phyloP scores from a whole-genome alignment of 1,139 yeast species.

The Pichia sp. region DNA sequence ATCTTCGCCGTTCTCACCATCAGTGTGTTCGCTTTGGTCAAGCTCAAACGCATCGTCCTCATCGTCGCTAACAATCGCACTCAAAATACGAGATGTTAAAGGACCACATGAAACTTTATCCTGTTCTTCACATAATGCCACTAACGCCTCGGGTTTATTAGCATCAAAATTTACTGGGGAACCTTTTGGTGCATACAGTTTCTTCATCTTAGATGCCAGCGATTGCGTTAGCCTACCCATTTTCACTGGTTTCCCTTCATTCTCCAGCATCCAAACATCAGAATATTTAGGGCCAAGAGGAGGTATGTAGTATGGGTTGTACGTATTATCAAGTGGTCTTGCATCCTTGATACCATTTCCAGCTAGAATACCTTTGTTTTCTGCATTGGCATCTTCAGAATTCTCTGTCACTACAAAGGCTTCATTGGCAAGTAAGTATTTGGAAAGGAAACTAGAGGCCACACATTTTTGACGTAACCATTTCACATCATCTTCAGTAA shows the following conservation, averaged over 20 bases:
- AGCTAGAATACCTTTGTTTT: not conserved
- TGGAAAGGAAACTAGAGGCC: conserved; percentile 6
- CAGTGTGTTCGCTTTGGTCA: not conserved
- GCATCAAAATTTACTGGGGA: conserved; percentile 2
- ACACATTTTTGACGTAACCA: conserved; percentile 61
- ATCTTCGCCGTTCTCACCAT: conserved; percentile 1
- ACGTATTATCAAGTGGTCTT: not conserved
- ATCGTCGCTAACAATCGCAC: conserved; percentile 58
- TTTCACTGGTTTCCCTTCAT: conserved; percentile 30
- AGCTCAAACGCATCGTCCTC: conserved; percentile 8
- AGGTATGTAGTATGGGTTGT: conserved; percentile 68
- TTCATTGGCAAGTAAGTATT: conserved; percentile 6
- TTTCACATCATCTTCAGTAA: conserved; percentile 73
- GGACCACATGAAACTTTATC: conserved; percentile 91
- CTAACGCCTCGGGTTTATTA: not conserved
- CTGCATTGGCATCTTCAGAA: conserved; percentile 43
- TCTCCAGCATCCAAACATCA: conserved; percentile 85
- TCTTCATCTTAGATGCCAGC: conserved; percentile 27
- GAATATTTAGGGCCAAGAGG: conserved; percentile 78
- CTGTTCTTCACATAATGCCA: conserved; percentile 43
- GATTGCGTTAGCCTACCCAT: conserved; percentile 12
- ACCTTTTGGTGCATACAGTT: conserved; percentile 57
- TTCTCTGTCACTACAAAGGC: conserved; percentile 35
- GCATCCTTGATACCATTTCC: not conserved
- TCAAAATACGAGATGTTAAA: conserved; percentile 72